Conservation (phyloP, 345 rosid genomes). For the Durio zibethinus region DNA sequence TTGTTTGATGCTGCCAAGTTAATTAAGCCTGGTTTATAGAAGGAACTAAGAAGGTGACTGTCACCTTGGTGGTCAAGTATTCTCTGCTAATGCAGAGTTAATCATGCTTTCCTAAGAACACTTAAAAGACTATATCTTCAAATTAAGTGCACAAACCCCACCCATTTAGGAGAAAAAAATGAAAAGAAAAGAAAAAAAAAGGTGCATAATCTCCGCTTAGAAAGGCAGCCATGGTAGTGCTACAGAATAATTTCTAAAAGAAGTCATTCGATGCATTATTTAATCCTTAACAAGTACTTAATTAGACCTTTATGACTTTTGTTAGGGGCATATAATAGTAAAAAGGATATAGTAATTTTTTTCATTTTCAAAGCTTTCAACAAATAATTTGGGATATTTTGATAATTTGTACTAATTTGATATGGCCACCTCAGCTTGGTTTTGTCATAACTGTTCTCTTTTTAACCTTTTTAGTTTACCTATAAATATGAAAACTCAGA, state of each 20-base stretch:
- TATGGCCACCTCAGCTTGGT: too few relatives aligned
- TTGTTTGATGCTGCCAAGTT: constrained; percentile 16
- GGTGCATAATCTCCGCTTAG: not conserved
- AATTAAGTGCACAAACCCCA: not conserved
- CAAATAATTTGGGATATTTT: too few relatives aligned
- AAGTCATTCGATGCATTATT: not conserved
- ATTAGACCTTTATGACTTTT: not conserved
- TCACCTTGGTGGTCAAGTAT: constrained; percentile 14
- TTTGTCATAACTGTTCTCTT: too few relatives aligned
- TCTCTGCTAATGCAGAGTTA: constrained; percentile 3
- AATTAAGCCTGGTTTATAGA: not conserved
- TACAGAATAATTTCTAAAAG: not conserved
- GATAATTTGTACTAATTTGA: too few relatives aligned
- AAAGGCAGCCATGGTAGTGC: not conserved
- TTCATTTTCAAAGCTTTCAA: too few relatives aligned
- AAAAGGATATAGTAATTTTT: too few relatives aligned
- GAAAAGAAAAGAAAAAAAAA: not conserved
- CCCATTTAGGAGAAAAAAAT: not conserved
- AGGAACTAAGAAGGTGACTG: constrained; percentile 3
- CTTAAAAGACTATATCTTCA: not conserved
- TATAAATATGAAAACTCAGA: too few relatives aligned
- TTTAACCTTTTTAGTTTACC: too few relatives aligned
- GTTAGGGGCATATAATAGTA: too few relatives aligned
- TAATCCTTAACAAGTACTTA: not conserved
- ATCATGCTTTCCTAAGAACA: not conserved